A percentile compares a stretch with the other conserved stretches of the same genome.
Conservation (phyloP, 140 eudicot genomes). For the Anethum foeniculum region DNA sequence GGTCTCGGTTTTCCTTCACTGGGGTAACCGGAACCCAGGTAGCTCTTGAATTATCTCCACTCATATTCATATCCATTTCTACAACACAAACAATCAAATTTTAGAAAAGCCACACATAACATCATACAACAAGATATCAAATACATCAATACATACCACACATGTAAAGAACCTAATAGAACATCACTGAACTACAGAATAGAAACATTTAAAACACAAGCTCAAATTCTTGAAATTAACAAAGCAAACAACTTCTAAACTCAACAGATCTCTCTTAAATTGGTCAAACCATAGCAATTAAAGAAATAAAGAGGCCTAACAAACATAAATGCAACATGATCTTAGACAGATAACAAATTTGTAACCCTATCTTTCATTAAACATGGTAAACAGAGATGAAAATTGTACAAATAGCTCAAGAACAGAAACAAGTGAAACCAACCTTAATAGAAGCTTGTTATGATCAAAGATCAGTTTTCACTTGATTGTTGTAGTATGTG, state of each 20-base stretch:
- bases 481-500: conserved; percentile 24
- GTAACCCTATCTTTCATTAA: neutral
- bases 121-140: neutral
- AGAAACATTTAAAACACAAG: neutral
- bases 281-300: neutral
- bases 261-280: conserved; percentile 5
- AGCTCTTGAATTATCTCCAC: conserved; percentile 23
- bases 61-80: conserved; percentile 30
- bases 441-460: neutral
- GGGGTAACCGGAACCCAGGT: conserved; percentile 52
- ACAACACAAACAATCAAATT: conserved; percentile 1
- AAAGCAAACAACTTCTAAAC: neutral
- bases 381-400: neutral
- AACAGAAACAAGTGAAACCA: neutral
- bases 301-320: neutral
- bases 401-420: neutral
- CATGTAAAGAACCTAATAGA: neutral
- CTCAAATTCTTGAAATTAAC: neutral
- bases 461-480: conserved; percentile 29
- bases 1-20: conserved; percentile 26
- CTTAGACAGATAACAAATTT: neutral
- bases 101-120: neutral
- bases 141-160: neutral
- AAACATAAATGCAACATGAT: conserved; percentile 6
- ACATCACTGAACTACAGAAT: neutral